Evolutionary conservation across 371 early-diverging fungal species (phyloP), one percentile per base, ranked within the genome.

Genomic region (Lichtheimia corymbifera): DNA sequence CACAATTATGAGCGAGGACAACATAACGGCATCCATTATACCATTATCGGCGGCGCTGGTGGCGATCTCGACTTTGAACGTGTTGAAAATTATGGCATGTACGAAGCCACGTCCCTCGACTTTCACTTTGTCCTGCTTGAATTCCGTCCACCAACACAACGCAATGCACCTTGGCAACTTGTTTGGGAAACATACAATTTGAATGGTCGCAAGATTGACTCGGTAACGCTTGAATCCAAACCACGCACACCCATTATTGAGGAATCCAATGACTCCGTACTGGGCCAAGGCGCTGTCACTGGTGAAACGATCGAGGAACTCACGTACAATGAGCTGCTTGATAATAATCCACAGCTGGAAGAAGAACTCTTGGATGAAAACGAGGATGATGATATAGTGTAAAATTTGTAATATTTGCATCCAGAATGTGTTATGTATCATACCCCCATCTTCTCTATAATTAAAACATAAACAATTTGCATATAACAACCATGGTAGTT

Each of bases 21-120:
- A 66, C 73, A 73, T 0, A 78, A 83, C 47, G 79, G 81, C 15
- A 67, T 82, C 44, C 72, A 71, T 42, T 80, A 91, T 74, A 65
- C 85, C 1, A 90, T 92, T 51, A 88, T 90, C 42, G 92, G 92
- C 7, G 92, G 92, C 4, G 92, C 88, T 0, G 92, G 92, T 17
- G 92, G 92, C 7, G 73, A 71, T 51, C 58, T 92, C 27, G 92
- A 91, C 60, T 69, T 67, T n/a, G 79, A 85, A 45, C 83, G 80
- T 28, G 91, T 91, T 0, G 83, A 83, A 47, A 84, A 88, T 65
- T 90, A 79, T 76, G 62, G 76, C 24, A 86, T 89, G 84, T 89
- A 89, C 62, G 77, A 81, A 20, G 64, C 67, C 2, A 81, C 76
- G 3, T 60, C 73, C 17, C 50, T 83, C 13, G 80, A 71, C 25